Evolutionary conservation across 768 basidiomycete genomes (phyloP).

Genomic region (Auriscalpium orientale): DNA sequence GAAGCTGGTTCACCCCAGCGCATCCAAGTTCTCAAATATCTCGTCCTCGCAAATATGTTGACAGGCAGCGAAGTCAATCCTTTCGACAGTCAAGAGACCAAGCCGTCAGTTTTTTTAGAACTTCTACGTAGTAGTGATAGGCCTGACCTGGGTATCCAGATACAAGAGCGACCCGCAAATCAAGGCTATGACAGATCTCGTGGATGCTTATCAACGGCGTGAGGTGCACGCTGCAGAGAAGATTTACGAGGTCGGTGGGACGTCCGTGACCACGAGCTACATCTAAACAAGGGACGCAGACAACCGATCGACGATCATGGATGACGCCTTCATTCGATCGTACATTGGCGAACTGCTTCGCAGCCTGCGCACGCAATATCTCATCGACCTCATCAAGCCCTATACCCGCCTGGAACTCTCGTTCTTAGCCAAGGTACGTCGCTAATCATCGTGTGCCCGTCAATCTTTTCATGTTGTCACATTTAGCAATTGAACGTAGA

Average conservation of each 20-base stretch:
- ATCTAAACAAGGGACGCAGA: slow-evolving; percentile 36
- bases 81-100: slow-evolving; percentile 98
- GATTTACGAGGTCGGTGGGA: slow-evolving; percentile 67
- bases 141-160: slow-evolving; percentile 29
- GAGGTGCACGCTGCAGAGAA: slow-evolving; percentile 98
- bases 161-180: slow-evolving; percentile 97
- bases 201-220: slow-evolving; percentile 91
- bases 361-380: slow-evolving; percentile 90
- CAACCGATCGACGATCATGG: slow-evolving; percentile 93
- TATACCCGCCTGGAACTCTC: slow-evolving; percentile 91
- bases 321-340: slow-evolving; percentile 87
- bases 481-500: slow-evolving; percentile 96
- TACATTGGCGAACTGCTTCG: slow-evolving; percentile 96
- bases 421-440: slow-evolving; percentile 80
- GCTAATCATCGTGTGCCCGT: background rate
- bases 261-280: too few relatives aligned
- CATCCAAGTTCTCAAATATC: slow-evolving; percentile 96
- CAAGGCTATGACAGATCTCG: slow-evolving; percentile 95
- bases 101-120: slow-evolving; percentile 57
- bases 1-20: slow-evolving; percentile 95
- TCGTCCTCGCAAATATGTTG: slow-evolving; percentile 96
- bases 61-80: slow-evolving; percentile 98
- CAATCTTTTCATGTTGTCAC: background rate
- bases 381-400: slow-evolving; percentile 96
- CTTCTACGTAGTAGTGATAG: too few relatives aligned